phyloP scores from a whole-genome alignment of 352 stramenopile species.

The Phytophthora constricta region DNA sequence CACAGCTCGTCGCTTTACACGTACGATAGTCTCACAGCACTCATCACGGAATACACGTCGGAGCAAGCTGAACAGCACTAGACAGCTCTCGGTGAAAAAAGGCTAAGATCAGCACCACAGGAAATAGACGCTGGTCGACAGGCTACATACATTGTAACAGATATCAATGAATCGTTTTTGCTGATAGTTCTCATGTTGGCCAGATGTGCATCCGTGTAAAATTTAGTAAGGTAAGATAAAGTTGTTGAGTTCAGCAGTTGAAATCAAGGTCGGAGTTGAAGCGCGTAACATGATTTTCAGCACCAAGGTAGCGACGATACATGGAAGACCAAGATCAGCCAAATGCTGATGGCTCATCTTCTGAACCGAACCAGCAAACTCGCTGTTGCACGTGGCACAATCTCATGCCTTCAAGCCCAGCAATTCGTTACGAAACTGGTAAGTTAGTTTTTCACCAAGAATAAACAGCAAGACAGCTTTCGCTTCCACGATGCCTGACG shows the following conservation, averaged over 20 bases:
- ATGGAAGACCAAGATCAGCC: too few species aligned
- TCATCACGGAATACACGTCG: constrained; percentile 57
- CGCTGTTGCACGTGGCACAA: neutral
- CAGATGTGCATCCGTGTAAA: too few species aligned
- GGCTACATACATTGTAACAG: too few species aligned
- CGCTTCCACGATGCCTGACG: constrained; percentile 6
- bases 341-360: too few species aligned
- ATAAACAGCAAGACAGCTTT: constrained; percentile 24
- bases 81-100: constrained; percentile 1
- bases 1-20: constrained; percentile 97
- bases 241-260: too few species aligned
- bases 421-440: constrained; percentile 14
- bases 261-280: too few species aligned
- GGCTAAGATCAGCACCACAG: neutral
- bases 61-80: constrained; percentile 20
- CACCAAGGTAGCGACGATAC: too few species aligned
- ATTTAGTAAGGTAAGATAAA: too few species aligned
- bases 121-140: too few species aligned
- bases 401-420: too few species aligned
- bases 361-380: neutral
- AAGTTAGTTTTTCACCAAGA: constrained; percentile 10
- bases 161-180: constrained; percentile 4
- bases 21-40: constrained; percentile 85
- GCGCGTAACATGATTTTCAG: too few species aligned
- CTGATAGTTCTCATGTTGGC: too few species aligned